phyloP scores from a whole-genome alignment of 2,329 filamentous ascomycete genomes.

The Aspergillus fijiensis region DNA sequence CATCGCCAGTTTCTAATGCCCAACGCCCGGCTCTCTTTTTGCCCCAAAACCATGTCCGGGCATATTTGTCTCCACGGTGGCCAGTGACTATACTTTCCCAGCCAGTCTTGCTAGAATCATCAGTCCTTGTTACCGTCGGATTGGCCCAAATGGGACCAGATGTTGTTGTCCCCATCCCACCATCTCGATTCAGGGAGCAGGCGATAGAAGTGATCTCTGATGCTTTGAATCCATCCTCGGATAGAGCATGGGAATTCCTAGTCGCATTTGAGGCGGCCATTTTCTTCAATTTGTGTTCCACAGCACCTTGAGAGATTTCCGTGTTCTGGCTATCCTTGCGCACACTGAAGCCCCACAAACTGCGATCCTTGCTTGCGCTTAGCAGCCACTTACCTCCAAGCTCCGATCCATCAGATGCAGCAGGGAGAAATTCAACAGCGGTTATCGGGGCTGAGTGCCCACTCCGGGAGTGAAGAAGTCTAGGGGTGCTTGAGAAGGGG shows the following conservation, averaged over 20 bases:
- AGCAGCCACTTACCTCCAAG: constrained; percentile 90
- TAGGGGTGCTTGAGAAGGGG: constrained; percentile 82
- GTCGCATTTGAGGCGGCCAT: constrained; percentile 21
- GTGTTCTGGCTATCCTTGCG: constrained; percentile 90
- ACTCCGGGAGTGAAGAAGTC: constrained; percentile 79
- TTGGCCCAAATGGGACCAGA: constrained; percentile 84
- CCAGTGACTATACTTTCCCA: constrained; percentile 98
- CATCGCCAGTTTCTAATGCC: constrained; percentile 85
- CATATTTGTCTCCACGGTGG: constrained; percentile 79
- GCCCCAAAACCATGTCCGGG: constrained; percentile 97
- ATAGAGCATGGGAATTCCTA: constrained; percentile 9
- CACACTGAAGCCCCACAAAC: constrained; percentile 94
- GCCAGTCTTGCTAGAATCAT: constrained; percentile 76
- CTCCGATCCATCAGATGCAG: constrained; percentile 85
- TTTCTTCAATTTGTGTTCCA: constrained; percentile 88
- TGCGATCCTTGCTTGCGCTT: constrained; percentile 84
- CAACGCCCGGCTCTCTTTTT: constrained; percentile 89
- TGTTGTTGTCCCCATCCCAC: constrained; percentile 82
- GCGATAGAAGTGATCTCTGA: constrained; percentile 90
- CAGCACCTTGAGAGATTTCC: constrained; percentile 86
- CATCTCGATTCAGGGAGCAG: constrained; percentile 88
- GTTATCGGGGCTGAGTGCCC: constrained; percentile 87
- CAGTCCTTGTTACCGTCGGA: constrained; percentile 62
- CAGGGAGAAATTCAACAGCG: constrained; percentile 78
- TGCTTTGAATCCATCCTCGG: constrained; percentile 64